Base-by-base conservation (phyloP, 1,139 yeast species). In the Magnusiomyces sp. region DNA sequence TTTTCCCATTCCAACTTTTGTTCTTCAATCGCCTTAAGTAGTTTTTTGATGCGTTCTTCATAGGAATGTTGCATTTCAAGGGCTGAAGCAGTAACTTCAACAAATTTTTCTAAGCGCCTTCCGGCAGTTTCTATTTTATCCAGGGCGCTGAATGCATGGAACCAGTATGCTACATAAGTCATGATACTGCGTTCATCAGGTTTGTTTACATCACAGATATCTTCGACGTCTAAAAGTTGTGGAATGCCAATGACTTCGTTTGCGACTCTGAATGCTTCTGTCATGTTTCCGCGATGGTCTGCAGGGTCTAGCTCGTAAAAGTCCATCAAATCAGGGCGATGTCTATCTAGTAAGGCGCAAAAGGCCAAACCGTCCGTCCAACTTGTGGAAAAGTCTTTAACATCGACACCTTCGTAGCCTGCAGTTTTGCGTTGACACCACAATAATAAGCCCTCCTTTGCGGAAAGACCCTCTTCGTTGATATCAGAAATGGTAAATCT, bases 181-280 rank as follows among this genome's bases (percentile, higher is more conserved):
- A 82, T 72, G n/a, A 83, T 70, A 43, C 83, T 75, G 55, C 80
- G 75, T 58, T 83, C 89, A 58, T 82, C 88, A 0, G 84, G 84
- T 27, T 70, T 72, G 23, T 69, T 60, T 13, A 71, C 68, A 46
- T 70, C 70, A 40, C 66, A 63, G 51, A 82, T 73, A 63, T 81
- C 87, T 43, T 79, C 83, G 1, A 73, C 74, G 51, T 80, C 85
- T n/a, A 80, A 71, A 44, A 81, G 65, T 49, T 69, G 73, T 0
- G 83, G 79, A 40, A 83, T 77, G 0, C 78, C 78, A 27, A 80
- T 66, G 37, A 69, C 60, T 34, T 68, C 64, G 7, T 72, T 68
- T 2, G 78, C 78, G 13, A 68, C 55, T 17, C 56, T 56, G 47
- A 75, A 61, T 19, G 75, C 75, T 49, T 62, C 54, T 20, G 66